Evolutionary conservation across 345 rosid species (phyloP), one percentile per base, ranked within the genome.

Genomic region (Mercurialis annua): DNA sequence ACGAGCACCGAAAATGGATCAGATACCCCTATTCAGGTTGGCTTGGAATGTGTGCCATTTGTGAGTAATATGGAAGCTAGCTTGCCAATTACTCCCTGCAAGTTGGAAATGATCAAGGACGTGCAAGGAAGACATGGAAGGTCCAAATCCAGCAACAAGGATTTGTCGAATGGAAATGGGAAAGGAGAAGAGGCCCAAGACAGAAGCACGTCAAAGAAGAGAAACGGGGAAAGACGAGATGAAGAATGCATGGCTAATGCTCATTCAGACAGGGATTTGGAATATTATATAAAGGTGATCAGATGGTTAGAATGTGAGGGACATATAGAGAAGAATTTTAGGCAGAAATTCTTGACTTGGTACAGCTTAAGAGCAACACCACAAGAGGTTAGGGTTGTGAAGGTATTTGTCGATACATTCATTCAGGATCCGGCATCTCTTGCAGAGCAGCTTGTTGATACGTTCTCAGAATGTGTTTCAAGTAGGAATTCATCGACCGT

Each of bases 261-360:
- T 59, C 77, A 65, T 65, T 79, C 89, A 44, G 85, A 83, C 62
- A 75, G 81, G 68, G 96, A 86, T 70, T 89, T 94, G 57, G 90
- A 86, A 84, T 88, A 66, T 66, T 86, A 80, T n/a, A 89, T 89
- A 78, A 92, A 90, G 84, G 79, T 80, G 58, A 82, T 92, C 62
- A 82, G 97, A 74, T 78, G 90, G 82, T 69, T 95, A 71, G 96
- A 95, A 73, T 65, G 93, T 42, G 77, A 83, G 69, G 98, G 99
- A 31, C 96, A 95, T 74, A 85, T 95, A 3, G 98, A 90, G 73
- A 95, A 79, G 85, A 89, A 84, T 73, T 95, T 95, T 59, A 76
- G 98, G 76, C 92, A 95, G 87, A 92, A 88, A 75, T 92, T 95
- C 79, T 79, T 95, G 73, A 88, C 97, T 18, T 94, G 99, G 98